A percentile compares a stretch with the other conserved stretches of the same genome.
Evolutionary conservation across 1,284 basidiomycete species (phyloP).

Genomic region (Marasmius oreades): DNA sequence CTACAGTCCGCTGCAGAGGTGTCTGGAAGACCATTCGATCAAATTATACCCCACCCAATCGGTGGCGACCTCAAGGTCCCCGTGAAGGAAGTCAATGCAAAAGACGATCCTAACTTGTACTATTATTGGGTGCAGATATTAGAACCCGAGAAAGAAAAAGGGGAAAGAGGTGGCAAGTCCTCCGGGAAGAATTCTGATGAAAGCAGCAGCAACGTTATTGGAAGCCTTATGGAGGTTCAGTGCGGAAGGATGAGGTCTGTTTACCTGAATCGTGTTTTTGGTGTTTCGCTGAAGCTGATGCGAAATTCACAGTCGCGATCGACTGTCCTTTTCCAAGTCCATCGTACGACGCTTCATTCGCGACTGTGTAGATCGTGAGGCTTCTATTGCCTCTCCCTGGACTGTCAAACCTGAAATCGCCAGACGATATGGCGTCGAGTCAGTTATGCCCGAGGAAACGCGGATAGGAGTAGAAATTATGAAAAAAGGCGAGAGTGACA

Average conservation of each 20-base stretch:
- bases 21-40: conserved; percentile 29
- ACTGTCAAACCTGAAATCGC: conserved; percentile 86
- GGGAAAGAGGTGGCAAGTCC: conserved; percentile 54
- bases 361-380: conserved; percentile 89
- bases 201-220: conserved; percentile 52
- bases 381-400: conserved; percentile 93
- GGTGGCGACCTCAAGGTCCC: conserved; percentile 79
- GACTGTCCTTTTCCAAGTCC: conserved; percentile 92
- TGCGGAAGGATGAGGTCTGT: conserved; percentile 77
- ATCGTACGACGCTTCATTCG: conserved; percentile 94
- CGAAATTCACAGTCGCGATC: conserved; percentile 70
- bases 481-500: conserved; percentile 86
- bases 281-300: neutral
- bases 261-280: neutral
- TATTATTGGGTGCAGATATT: conserved; percentile 86
- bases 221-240: conserved; percentile 77
- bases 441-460: conserved; percentile 83
- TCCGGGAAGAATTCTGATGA: conserved; percentile 53
- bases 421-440: conserved; percentile 77
- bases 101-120: conserved; percentile 83
- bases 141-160: conserved; percentile 70
- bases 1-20: conserved; percentile 25
- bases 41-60: conserved; percentile 60
- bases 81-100: conserved; percentile 64
- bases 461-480: conserved; percentile 73